Percentiles rank a stretch among this genome's conserved stretches.
Evolutionary conservation across 2,329 filamentous ascomycete species (phyloP).

Genomic region (Triangularia setosa): DNA sequence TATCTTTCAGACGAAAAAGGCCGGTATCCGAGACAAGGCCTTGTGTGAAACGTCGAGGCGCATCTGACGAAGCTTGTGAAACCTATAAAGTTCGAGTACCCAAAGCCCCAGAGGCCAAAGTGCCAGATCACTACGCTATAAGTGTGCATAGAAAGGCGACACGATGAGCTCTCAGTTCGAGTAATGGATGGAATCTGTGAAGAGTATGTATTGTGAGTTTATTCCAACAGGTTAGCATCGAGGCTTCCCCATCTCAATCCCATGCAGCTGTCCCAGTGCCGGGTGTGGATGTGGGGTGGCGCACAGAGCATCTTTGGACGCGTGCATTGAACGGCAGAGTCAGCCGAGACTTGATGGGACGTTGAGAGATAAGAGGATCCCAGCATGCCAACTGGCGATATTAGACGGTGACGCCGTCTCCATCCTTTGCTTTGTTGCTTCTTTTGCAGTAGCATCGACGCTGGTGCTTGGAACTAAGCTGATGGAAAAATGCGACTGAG

Average conservation of each 20-base stretch:
- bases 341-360: not conserved
- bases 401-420: not conserved
- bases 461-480: not conserved
- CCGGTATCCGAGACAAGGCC: constrained; percentile 4
- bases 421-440: not conserved
- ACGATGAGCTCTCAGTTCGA: too few relatives aligned
- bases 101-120: not conserved
- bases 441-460: not conserved
- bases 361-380: not conserved
- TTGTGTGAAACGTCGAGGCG: constrained; percentile 7
- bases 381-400: not conserved
- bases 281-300: not conserved
- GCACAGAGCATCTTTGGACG: not conserved
- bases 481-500: not conserved
- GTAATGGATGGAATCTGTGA: too few relatives aligned
- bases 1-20: constrained; percentile 4
- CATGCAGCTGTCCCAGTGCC: not conserved
- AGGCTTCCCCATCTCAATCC: not conserved
- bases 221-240: too few relatives aligned
- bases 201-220: too few relatives aligned
- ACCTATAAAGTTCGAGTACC: not conserved
- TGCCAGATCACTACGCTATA: too few relatives aligned
- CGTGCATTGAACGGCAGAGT: not conserved
- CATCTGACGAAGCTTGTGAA: constrained; percentile 1
- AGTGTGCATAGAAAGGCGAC: too few relatives aligned